Conservation (phyloP, 73 alveolate species). For the Blepharisma stoltei region DNA sequence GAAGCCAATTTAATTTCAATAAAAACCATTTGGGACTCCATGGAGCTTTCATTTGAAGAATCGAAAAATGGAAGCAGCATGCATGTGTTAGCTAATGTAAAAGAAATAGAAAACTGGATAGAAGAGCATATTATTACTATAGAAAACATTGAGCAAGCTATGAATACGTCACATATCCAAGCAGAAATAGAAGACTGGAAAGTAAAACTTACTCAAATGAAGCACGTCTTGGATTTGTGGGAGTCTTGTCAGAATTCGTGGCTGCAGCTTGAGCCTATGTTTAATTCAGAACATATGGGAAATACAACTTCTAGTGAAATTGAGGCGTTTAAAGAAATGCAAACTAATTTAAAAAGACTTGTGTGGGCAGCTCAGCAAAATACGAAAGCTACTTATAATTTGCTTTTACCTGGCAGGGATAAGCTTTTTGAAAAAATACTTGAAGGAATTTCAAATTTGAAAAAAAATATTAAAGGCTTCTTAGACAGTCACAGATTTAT, state of each 20-base stretch:
- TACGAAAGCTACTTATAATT: constrained; percentile 61
- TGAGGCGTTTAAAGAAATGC: constrained; percentile 37
- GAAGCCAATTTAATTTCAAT: constrained; percentile 45
- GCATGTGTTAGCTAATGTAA: constrained; percentile 44
- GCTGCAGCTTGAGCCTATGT: constrained; percentile 66
- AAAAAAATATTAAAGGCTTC: constrained; percentile 46
- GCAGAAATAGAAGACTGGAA: constrained; percentile 59
- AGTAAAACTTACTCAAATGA: constrained; percentile 53
- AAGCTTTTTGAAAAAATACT: constrained; percentile 40
- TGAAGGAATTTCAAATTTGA: background rate
- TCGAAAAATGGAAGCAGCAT: constrained; percentile 44
- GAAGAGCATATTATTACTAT: constrained; percentile 65
- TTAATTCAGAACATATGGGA: constrained; percentile 38
- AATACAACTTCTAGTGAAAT: constrained; percentile 33
- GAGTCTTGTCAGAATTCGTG: constrained; percentile 57
- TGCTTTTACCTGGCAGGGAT: constrained; percentile 44
- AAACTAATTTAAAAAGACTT: constrained; percentile 41
- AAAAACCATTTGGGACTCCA: constrained; percentile 55
- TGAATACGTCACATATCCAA: constrained; percentile 55
- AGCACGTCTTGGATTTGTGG: constrained; percentile 61
- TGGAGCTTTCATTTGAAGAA: constrained; percentile 52
- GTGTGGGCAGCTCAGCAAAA: constrained; percentile 54
- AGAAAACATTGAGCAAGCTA: constrained; percentile 43
- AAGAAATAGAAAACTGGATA: constrained; percentile 37
- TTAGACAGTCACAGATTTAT: constrained; percentile 51